These are phyloP conservation scores for Debaryomyces prosopidis DNA, from an alignment of 805 yeast species.

Conservation along the genomic window DNA sequence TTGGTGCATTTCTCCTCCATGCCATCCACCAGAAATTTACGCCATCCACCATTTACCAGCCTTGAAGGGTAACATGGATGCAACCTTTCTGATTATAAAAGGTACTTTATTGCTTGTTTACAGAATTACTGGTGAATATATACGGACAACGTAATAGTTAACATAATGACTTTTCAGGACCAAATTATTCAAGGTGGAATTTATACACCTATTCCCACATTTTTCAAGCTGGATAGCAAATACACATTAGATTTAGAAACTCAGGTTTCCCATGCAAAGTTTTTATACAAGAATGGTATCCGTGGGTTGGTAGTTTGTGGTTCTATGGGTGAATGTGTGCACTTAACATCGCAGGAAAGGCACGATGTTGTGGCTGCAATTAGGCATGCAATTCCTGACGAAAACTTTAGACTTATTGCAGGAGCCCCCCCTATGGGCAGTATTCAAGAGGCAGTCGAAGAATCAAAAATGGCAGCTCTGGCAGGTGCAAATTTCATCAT, in stretches of 20 bases:
- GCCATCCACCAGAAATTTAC: background rate
- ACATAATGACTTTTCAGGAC: background rate
- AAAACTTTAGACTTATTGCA: conserved; percentile 29
- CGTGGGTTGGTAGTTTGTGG: conserved; percentile 39
- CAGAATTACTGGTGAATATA: too few species aligned
- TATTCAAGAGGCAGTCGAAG: conserved; percentile 26
- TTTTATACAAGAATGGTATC: conserved; percentile 27
- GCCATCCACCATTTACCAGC: background rate
- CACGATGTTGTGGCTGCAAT: conserved; percentile 23
- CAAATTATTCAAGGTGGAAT: conserved; percentile 21
- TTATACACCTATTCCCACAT: conserved; percentile 33
- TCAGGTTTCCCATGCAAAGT: conserved; percentile 29
- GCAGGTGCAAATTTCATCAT: conserved; percentile 38
- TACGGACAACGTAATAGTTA: too few species aligned
- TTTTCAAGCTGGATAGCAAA: conserved; percentile 23
- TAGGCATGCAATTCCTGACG: conserved; percentile 30
- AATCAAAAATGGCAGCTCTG: conserved; percentile 19
- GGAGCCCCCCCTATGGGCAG: conserved; percentile 29
- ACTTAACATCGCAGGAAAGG: conserved; percentile 32
- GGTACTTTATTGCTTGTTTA: too few species aligned
- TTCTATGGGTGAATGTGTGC: conserved; percentile 41
- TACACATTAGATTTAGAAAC: conserved; percentile 25
- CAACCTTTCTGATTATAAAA: too few species aligned
- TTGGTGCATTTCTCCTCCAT: background rate
- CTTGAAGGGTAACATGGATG: too few species aligned